Base-by-base conservation (phyloP, 2,329 filamentous ascomycete species). In the Sclerotiophoma versabilis region DNA sequence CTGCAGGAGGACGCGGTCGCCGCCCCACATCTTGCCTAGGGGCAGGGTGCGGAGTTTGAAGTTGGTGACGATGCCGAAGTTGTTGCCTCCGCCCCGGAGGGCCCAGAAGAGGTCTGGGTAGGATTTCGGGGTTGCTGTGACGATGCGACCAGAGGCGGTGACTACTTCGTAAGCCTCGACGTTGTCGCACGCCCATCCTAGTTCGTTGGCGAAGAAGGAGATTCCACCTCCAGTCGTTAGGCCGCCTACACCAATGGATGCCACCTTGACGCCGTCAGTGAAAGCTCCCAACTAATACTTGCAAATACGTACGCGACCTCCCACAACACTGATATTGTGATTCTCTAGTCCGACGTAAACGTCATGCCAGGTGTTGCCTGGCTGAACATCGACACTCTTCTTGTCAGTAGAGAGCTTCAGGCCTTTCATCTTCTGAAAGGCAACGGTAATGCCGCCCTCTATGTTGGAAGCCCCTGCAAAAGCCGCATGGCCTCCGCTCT, bases 381-480 rank as follows among this genome's bases (percentile, higher is more conserved):
- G 59, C 3, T 70, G 71, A 7, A 76, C 57, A 10, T 49, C 54
- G 0, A 67, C 71, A 0, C 60, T 65, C 23, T 59, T 64, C 27
- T 65, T 60, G 29, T 73, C 66, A 2, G 42, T 27, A 1, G 63
- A 59, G 14, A 73, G 57, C 4, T 48, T 49, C n/a, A 75, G 59
- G 0, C 58, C 29, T 22, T 72, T 72, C 38, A 76, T 49, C 7
- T 60, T 56, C 22, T 66, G 64, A 19, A 81, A 68, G 29, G 76
- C 74, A 29, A 81, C 68, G 0, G 76, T 78, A 9, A 81, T 74
- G 0, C 78, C 79, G 25, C 66, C 64, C 1, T 73, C 64, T 26
- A 79, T 78, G 41, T 74, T 77, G 15, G 76, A 75, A 6, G 72
- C 70, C 12, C 77, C 77, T 0, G 69, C 62, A 51, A 73, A 73